Evolutionary conservation across 768 basidiomycete genomes (phyloP).

Genomic region (Boletus coccyginus): DNA sequence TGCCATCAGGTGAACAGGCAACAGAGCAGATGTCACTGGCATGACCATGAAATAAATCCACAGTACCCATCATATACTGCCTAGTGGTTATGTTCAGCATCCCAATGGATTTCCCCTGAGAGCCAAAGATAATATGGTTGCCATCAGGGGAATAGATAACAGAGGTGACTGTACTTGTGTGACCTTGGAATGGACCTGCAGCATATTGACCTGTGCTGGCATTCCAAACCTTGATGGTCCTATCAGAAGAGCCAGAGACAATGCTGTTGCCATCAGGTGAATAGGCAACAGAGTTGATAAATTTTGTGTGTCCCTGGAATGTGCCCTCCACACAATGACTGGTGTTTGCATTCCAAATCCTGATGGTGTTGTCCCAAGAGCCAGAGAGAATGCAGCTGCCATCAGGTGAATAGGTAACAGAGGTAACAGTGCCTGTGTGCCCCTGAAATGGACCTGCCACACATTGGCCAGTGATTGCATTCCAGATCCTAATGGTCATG

Average conservation of each 20-base stretch:
- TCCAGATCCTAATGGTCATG: slow-evolving; percentile 18
- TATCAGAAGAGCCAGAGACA: slow-evolving; percentile 11
- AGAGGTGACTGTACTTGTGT: neutral
- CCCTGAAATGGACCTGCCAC: slow-evolving; percentile 16
- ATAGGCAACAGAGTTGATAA: slow-evolving; percentile 6
- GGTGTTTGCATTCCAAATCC: slow-evolving; percentile 16
- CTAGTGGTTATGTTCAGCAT: slow-evolving; percentile 9
- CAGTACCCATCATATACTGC: neutral
- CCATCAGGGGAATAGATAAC: slow-evolving; percentile 21
- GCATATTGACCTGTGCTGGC: slow-evolving; percentile 3
- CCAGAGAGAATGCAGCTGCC: slow-evolving; percentile 11
- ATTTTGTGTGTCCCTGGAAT: slow-evolving; percentile 2
- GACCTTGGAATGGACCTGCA: neutral
- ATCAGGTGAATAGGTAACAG: slow-evolving; percentile 17
- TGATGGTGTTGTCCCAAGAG: slow-evolving; percentile 14
- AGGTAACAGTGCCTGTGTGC: slow-evolving; percentile 11
- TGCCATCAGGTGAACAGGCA: slow-evolving; percentile 20
- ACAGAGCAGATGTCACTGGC: neutral
- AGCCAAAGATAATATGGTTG: slow-evolving; percentile 17
- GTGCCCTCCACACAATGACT: neutral
- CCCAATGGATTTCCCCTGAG: neutral
- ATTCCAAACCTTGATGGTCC: slow-evolving; percentile 9
- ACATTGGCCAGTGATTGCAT: slow-evolving; percentile 11
- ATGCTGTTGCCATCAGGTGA: slow-evolving; percentile 16
- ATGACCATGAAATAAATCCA: slow-evolving; percentile 2